Conservation (phyloP, 805 yeast species). For the Starmerella apicola region DNA sequence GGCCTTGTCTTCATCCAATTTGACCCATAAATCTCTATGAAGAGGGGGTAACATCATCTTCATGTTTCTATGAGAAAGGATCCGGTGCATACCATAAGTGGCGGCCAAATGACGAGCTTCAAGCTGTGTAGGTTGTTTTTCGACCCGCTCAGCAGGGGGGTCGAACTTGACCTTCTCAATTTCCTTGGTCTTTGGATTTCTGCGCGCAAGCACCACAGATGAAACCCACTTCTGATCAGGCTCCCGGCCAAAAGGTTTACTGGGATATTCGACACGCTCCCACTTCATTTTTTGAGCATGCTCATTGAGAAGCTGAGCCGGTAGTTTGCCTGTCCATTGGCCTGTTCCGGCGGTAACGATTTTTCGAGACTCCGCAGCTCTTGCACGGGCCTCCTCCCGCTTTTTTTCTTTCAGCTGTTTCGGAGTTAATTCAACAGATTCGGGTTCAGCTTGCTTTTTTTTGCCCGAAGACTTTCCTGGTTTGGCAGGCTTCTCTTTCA, state of each 20-base stretch:
- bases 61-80: slow-evolving; percentile 69
- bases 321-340: slow-evolving; percentile 93
- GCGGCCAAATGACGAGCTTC: slow-evolving; percentile 90
- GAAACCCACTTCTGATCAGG: slow-evolving; percentile 47
- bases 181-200: slow-evolving; percentile 72
- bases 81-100: slow-evolving; percentile 68
- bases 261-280: slow-evolving; percentile 73
- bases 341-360: slow-evolving; percentile 48
- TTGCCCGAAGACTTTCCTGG: slow-evolving; percentile 12
- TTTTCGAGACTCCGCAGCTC: slow-evolving; percentile 23
- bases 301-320: slow-evolving; percentile 75
- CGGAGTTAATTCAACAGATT: slow-evolving; percentile 20
- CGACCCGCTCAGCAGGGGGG: slow-evolving; percentile 39
- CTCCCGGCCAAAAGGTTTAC: slow-evolving; percentile 22
- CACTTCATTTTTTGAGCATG: slow-evolving; percentile 79
- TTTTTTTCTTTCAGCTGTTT: slow-evolving; percentile 26
- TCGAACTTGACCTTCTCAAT: slow-evolving; percentile 42
- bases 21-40: slow-evolving; percentile 68
- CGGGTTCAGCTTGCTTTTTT: slow-evolving; percentile 6
- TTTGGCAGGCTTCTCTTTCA: slow-evolving; percentile 19
- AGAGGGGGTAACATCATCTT: slow-evolving; percentile 78
- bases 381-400: slow-evolving; percentile 28
- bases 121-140: slow-evolving; percentile 64
- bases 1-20: slow-evolving; percentile 48
- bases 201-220: slow-evolving; percentile 50